Percentiles rank a stretch among this genome's conserved stretches.
phyloP scores from a whole-genome alignment of 2,329 filamentous ascomycete genomes.

The Aureobasidium pullulans region DNA sequence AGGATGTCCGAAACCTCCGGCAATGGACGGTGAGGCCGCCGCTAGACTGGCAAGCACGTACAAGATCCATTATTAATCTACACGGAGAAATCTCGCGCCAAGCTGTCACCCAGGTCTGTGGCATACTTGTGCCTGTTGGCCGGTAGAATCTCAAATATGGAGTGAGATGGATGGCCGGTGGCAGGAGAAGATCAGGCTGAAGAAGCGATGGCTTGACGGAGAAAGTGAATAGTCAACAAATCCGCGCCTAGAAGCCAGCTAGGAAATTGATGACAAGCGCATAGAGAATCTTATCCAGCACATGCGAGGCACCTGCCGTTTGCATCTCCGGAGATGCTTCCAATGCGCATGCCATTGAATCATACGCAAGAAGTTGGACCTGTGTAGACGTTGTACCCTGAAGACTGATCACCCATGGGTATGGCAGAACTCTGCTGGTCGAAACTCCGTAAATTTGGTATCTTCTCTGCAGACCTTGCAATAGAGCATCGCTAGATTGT shows the following conservation, averaged over 20 bases:
- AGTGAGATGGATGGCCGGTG: background rate
- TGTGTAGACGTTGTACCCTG: background rate
- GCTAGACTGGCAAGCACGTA: background rate
- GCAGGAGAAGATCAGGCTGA: constrained; percentile 8
- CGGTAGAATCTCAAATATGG: background rate
- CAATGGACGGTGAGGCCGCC: background rate
- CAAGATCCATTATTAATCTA: background rate
- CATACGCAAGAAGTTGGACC: background rate
- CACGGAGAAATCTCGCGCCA: constrained; percentile 10
- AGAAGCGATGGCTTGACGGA: constrained; percentile 7
- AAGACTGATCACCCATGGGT: no score
- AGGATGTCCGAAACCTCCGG: constrained; percentile 1
- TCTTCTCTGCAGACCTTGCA: no score
- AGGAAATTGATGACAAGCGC: background rate
- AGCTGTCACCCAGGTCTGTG: background rate
- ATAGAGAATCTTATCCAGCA: background rate
- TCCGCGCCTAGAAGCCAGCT: background rate
- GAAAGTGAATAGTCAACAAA: constrained; percentile 1
- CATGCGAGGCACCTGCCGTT: background rate
- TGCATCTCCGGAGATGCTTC: background rate
- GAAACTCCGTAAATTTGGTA: no score
- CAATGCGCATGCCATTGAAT: background rate
- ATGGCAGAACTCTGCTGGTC: no score
- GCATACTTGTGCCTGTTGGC: background rate
- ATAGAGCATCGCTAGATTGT: no score